Evolutionary conservation across 768 basidiomycete species (phyloP), one percentile per base, ranked within the genome.

Genomic region (Pleurotus platypus): DNA sequence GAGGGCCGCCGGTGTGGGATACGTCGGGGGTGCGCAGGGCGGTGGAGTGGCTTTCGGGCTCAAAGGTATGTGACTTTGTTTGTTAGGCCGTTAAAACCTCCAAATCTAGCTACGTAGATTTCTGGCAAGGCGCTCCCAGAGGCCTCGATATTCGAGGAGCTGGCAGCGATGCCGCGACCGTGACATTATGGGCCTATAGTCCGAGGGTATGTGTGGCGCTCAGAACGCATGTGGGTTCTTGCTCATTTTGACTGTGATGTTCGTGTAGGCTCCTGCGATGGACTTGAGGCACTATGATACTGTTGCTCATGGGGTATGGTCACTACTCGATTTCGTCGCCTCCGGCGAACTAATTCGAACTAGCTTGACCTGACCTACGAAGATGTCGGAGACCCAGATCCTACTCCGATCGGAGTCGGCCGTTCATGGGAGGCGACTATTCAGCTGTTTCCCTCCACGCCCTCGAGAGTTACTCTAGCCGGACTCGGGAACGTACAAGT

Each of bases 281-380:
- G 73, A 75, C 59, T 70, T 72, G 69, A 63, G 73, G 12, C 73
- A 72, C 56, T 73, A 75, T 57, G 72, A 75, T 56, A 71, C 69
- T 0, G 70, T 75, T 15, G 58, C 72, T 30, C 73, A 75, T 55
- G 73, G 73, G 5, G 72, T 73, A 58, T 8, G 64, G 61, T 48
- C 2, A 5, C 18, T 40, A 39, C 51, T 13, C 20, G 26, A 3
- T 22, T 24, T 27, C 15, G 13, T 40, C 45, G 16, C 7, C 15
- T 22, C 1, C 45, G 15, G 22, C 6, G 49, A 73, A 72, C 62
- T 75, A 71, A 75, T 46, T 66, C 74, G 7, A 57, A 35, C 4
- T 51, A 75, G 73, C 62, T 75, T 12, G 72, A 75, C 45, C 66
- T 75, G 7, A 58, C 72, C 8, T 74, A 75, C 54, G 74, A 75